Conservation (phyloP, 2,329 filamentous ascomycete genomes). For the Nothophoma quercina region DNA sequence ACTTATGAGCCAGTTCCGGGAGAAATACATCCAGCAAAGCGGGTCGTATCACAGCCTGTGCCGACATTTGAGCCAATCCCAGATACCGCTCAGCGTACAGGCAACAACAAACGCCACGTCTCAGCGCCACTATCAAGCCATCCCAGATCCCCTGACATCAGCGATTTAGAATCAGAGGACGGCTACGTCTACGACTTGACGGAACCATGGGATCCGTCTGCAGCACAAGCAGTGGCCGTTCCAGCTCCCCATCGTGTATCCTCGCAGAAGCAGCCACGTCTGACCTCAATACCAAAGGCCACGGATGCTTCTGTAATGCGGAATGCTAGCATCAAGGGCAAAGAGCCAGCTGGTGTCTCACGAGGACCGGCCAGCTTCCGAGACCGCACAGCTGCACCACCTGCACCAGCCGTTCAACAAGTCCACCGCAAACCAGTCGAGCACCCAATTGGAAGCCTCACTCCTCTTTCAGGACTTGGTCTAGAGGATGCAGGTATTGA, state of each 20-base stretch:
- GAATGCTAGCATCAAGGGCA: slow-evolving; percentile 39
- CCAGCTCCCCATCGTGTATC: slow-evolving; percentile 25
- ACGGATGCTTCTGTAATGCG: slow-evolving; percentile 29
- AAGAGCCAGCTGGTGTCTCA: slow-evolving; percentile 39
- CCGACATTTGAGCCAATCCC: slow-evolving; percentile 19
- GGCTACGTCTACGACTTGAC: slow-evolving; percentile 40
- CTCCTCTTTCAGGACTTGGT: slow-evolving; percentile 41
- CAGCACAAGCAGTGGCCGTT: slow-evolving; percentile 24
- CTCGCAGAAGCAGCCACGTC: slow-evolving; percentile 36
- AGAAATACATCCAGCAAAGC: too few species aligned
- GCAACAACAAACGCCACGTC: slow-evolving; percentile 40
- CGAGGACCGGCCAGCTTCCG: slow-evolving; percentile 42
- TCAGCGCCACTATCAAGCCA: slow-evolving; percentile 41
- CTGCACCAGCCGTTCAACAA: slow-evolving; percentile 24
- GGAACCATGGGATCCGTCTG: slow-evolving; percentile 47
- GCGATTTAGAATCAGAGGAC: slow-evolving; percentile 40
- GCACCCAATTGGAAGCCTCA: slow-evolving; percentile 11
- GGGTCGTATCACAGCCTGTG: slow-evolving; percentile 40
- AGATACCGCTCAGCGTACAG: slow-evolving; percentile 22
- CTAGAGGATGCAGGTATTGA: slow-evolving; percentile 44
- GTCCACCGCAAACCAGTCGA: slow-evolving; percentile 34
- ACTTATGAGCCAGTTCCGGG: slow-evolving; percentile 18
- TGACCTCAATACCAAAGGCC: slow-evolving; percentile 21
- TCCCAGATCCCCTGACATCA: slow-evolving; percentile 31
- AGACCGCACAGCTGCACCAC: slow-evolving; percentile 30